phyloP scores from a whole-genome alignment of 148 eudicot species.

The Rheum nobile region DNA sequence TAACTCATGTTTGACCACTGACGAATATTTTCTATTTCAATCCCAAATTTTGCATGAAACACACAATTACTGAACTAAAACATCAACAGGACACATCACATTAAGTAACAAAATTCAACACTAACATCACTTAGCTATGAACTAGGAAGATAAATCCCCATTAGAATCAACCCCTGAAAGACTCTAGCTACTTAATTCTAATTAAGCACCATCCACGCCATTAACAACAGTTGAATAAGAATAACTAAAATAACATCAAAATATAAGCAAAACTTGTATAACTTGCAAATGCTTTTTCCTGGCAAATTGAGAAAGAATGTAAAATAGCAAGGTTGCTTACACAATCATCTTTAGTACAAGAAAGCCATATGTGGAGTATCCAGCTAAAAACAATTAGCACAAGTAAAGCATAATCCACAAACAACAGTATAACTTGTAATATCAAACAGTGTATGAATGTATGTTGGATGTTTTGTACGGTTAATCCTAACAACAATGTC shows the following conservation, averaged over 20 bases:
- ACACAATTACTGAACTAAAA: not conserved
- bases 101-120: not conserved
- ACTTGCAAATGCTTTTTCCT: constrained; percentile 37
- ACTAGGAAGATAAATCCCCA: not conserved
- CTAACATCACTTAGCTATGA: not conserved
- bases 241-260: not conserved
- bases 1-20: not conserved
- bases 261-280: not conserved
- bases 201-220: not conserved
- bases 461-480: not conserved
- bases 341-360: not conserved
- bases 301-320: constrained; percentile 33
- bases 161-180: not conserved
- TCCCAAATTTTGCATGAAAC: not conserved
- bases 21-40: not conserved
- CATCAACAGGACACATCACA: not conserved
- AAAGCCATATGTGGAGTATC: not conserved
- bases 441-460: not conserved
- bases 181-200: not conserved
- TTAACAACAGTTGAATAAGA: not conserved
- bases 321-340: not conserved
- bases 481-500: not conserved
- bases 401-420: not conserved
- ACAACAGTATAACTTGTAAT: not conserved
- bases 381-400: not conserved